These are phyloP conservation scores for Mucor circinelloides DNA, from an alignment of 371 early-diverging fungal species.

Conservation along the genomic window DNA sequence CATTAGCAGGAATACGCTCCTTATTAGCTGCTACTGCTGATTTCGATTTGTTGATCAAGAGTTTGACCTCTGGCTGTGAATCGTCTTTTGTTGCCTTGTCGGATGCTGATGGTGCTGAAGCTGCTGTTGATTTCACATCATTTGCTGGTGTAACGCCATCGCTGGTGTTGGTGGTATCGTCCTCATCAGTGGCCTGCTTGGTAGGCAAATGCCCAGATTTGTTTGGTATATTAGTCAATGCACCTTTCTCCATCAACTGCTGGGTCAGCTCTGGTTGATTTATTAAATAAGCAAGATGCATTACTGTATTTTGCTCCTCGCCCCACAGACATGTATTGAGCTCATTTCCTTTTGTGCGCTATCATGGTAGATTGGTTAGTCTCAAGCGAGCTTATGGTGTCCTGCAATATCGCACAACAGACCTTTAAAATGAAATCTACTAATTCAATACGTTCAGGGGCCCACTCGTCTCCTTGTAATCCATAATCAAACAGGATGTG, in stretches of 20 bases:
- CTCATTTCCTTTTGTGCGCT: conserved; percentile 22
- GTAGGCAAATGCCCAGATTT: conserved; percentile 19
- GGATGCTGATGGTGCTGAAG: background rate
- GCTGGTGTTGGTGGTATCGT: background rate
- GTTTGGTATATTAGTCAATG: conserved; percentile 12
- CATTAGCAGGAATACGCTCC: background rate
- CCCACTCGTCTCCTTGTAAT: conserved; percentile 27
- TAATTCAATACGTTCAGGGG: conserved; percentile 19
- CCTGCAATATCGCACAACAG: background rate
- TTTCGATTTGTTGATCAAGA: conserved; percentile 18
- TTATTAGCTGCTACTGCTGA: background rate
- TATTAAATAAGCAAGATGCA: conserved; percentile 27
- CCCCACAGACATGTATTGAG: conserved; percentile 28
- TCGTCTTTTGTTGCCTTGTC: background rate
- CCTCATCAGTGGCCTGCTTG: background rate
- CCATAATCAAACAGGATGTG: conserved; percentile 28
- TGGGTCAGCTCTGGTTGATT: conserved; percentile 19
- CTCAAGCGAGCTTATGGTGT: background rate
- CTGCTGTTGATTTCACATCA: background rate
- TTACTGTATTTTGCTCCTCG: conserved; percentile 19
- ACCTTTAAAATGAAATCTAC: conserved; percentile 28
- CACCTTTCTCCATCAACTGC: conserved; percentile 17
- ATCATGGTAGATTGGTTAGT: background rate
- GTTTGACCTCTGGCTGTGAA: conserved; percentile 14
- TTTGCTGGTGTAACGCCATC: background rate